A percentile compares a stretch with the other conserved stretches of the same genome.
These are phyloP conservation scores for Diaporthe humulicola DNA, from an alignment of 2,329 filamentous ascomycete genomes.

Conservation along the genomic window DNA sequence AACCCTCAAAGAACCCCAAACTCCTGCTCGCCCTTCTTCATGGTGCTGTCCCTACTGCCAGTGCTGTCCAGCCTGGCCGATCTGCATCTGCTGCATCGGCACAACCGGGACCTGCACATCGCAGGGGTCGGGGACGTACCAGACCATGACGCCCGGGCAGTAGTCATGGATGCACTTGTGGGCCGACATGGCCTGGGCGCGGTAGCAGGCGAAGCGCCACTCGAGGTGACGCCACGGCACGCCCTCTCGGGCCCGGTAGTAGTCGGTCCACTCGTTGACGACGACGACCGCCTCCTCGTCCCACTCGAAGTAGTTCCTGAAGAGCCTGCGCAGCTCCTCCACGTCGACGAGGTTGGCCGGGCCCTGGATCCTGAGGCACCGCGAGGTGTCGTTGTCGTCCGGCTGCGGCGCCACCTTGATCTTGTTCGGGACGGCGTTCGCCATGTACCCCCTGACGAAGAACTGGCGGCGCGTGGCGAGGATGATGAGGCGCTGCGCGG, in stretches of 20 bases:
- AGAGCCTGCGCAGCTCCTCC: background rate
- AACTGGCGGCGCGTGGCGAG: background rate
- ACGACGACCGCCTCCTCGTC: slow-evolving; percentile 10
- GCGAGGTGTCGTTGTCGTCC: slow-evolving; percentile 3
- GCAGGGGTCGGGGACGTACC: slow-evolving; percentile 29
- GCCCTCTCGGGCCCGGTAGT: too few species aligned
- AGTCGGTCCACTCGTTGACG: background rate
- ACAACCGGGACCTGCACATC: background rate
- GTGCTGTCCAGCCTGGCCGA: background rate
- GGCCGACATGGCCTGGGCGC: slow-evolving; percentile 28
- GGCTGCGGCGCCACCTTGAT: slow-evolving; percentile 1
- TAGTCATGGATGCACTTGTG: background rate
- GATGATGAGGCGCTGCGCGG: slow-evolving; percentile 24
- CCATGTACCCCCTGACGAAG: background rate
- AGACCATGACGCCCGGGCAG: background rate
- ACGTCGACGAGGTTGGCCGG: slow-evolving; percentile 6
- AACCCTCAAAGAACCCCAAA: background rate
- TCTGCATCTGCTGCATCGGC: too few species aligned
- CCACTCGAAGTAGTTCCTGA: slow-evolving; percentile 4
- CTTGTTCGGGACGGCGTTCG: slow-evolving; percentile 20
- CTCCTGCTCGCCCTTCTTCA: too few species aligned
- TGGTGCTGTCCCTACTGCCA: background rate
- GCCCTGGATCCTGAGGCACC: slow-evolving; percentile 17
- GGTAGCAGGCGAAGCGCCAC: slow-evolving; percentile 30
- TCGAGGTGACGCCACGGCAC: too few species aligned